Conservation (phyloP, 2,329 filamentous ascomycete genomes). For the Botrytis hyacinthi region DNA sequence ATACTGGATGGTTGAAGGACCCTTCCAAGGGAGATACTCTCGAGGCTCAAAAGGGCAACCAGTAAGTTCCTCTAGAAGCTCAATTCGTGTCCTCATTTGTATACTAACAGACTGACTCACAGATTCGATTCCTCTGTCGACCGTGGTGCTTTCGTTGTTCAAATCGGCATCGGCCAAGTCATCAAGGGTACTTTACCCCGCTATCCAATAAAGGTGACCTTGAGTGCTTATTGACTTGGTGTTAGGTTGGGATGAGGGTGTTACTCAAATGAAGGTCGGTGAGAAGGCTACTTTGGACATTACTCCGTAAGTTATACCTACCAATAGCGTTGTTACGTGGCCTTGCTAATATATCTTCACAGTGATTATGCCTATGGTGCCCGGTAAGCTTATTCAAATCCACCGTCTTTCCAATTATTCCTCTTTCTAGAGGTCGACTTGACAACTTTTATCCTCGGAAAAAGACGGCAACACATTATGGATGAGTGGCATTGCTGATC, state of each 20-base stretch:
- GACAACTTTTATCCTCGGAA: background rate
- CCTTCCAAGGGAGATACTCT: slow-evolving; percentile 61
- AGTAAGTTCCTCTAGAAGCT: slow-evolving; percentile 5
- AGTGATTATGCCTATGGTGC: slow-evolving; percentile 66
- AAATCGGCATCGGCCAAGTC: slow-evolving; percentile 79
- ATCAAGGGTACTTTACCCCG: slow-evolving; percentile 67
- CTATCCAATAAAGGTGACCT: slow-evolving; percentile 13
- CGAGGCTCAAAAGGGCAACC: slow-evolving; percentile 54
- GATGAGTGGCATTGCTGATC: slow-evolving; percentile 23
- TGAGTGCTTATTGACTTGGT: slow-evolving; percentile 24
- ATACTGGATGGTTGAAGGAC: slow-evolving; percentile 85
- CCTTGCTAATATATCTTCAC: slow-evolving; percentile 28
- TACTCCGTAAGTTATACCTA: slow-evolving; percentile 55
- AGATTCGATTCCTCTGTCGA: slow-evolving; percentile 89
- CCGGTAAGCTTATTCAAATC: slow-evolving; percentile 46
- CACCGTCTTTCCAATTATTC: background rate
- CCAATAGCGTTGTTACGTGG: background rate
- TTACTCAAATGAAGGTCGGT: slow-evolving; percentile 80
- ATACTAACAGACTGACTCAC: slow-evolving; percentile 21
- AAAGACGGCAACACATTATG: slow-evolving; percentile 14
- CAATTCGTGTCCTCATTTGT: background rate
- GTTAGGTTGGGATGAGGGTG: slow-evolving; percentile 80
- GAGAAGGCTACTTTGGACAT: slow-evolving; percentile 88
- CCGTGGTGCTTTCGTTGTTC: slow-evolving; percentile 70
- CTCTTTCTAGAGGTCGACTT: background rate